Evolutionary conservation across 169 alveolate genomes (phyloP).

Genomic region (Cryptosporidium ryanae): DNA sequence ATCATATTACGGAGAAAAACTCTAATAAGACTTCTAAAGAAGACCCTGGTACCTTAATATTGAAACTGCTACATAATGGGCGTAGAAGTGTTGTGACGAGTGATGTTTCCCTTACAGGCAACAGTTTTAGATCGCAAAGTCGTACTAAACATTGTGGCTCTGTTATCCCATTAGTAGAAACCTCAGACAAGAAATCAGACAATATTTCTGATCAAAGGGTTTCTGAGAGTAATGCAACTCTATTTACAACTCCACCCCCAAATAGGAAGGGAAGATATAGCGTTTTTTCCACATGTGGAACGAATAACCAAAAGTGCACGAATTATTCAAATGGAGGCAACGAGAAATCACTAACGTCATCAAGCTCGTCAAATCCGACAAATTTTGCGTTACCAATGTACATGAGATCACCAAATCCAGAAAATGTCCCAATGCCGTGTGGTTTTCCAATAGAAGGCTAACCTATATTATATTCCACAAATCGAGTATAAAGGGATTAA

Average conservation of each 20-base stretch:
- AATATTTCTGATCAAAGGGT: not conserved
- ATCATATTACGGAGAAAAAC: not conserved
- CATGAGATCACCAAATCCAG: conserved; percentile 75
- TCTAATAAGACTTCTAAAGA: not conserved
- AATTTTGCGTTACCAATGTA: conserved; percentile 73
- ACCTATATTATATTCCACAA: not conserved
- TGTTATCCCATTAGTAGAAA: not conserved
- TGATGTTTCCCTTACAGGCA: conserved; percentile 9
- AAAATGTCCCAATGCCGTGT: conserved; percentile 72
- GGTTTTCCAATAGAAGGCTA: conserved; percentile 59
- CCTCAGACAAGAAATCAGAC: not conserved
- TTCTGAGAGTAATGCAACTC: not conserved
- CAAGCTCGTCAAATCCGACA: conserved; percentile 60
- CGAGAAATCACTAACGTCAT: conserved; percentile 16
- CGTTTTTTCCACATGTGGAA: conserved; percentile 34
- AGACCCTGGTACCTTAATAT: conserved; percentile 55
- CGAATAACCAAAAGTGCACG: conserved; percentile 33
- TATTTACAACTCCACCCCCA: conserved; percentile 64
- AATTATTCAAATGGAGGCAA: conserved; percentile 12
- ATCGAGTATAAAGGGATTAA: not conserved
- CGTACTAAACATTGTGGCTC: conserved; percentile 57
- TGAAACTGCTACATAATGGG: conserved; percentile 54
- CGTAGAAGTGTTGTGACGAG: conserved; percentile 2
- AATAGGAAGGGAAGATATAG: conserved; percentile 55
- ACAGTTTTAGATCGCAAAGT: conserved; percentile 62